Percentiles rank a stretch among this genome's conserved stretches.
These are phyloP conservation scores for Neofusicoccum sp. DNA, from an alignment of 2,329 filamentous ascomycete species.

Conservation along the genomic window DNA sequence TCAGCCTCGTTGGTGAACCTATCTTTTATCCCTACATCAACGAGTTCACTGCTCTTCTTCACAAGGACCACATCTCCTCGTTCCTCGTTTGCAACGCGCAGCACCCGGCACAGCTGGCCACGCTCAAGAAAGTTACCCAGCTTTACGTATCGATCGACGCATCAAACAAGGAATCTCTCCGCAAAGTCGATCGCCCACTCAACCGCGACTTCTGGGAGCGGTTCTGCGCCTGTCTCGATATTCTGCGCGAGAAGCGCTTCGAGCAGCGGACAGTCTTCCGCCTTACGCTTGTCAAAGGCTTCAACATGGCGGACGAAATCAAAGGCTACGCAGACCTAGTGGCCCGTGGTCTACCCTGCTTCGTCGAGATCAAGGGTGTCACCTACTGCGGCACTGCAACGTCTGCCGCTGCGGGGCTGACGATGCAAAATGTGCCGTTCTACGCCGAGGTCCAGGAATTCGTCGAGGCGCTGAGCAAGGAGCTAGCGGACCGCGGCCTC, in stretches of 20 bases:
- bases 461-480: conserved; percentile 69
- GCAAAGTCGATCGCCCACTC: conserved; percentile 85
- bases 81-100: conserved; percentile 98
- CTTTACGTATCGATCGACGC: conserved; percentile 97
- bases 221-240: conserved; percentile 86
- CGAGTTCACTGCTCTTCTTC: conserved; percentile 79
- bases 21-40: conserved; percentile 99
- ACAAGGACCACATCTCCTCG: conserved; percentile 81
- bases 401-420: conserved; percentile 78
- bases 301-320: conserved; percentile 94
- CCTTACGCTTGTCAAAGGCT: conserved; percentile 92
- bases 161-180: conserved; percentile 80
- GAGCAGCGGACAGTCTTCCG: conserved; percentile 91
- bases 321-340: conserved; percentile 88
- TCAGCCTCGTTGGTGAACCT: conserved; percentile 92
- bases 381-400: conserved; percentile 94
- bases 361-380: conserved; percentile 94
- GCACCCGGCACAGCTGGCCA: conserved; percentile 84
- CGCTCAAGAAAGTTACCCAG: conserved; percentile 83
- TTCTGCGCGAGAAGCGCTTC: conserved; percentile 78
- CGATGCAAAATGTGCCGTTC: conserved; percentile 97
- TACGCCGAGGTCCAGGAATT: conserved; percentile 87
- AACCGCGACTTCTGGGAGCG: conserved; percentile 98
- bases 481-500: conserved; percentile 68
- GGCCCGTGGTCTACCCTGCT: conserved; percentile 80